These are phyloP conservation scores for Nicotiana attenuata DNA, from an alignment of 257 asterid species.

Conservation along the genomic window DNA sequence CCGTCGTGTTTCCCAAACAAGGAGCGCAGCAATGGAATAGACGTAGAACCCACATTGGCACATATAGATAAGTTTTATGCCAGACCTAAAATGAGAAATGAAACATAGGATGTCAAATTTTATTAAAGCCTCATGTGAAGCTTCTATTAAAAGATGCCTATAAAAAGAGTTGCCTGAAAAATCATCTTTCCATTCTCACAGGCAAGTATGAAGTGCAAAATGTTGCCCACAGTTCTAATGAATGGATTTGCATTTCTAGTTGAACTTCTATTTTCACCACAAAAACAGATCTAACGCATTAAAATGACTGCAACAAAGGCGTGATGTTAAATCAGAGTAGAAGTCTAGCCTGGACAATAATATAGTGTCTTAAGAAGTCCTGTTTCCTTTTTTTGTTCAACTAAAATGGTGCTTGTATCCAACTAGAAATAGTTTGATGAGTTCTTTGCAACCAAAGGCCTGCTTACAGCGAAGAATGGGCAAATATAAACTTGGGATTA, in stretches of 20 bases:
- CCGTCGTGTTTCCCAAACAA: slow-evolving; percentile 89
- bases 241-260: neutral
- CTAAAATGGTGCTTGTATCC: neutral
- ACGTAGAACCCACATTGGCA: slow-evolving; percentile 93
- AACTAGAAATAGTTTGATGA: neutral
- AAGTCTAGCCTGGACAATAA: neutral
- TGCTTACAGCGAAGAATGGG: neutral
- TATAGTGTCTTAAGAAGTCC: neutral
- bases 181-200: neutral
- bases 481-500: neutral
- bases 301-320: neutral
- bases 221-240: neutral
- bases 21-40: slow-evolving; percentile 77
- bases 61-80: slow-evolving; percentile 67
- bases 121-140: neutral
- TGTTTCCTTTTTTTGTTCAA: neutral
- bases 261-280: neutral
- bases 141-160: neutral
- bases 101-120: neutral
- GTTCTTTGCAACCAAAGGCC: neutral
- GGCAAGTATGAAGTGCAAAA: neutral
- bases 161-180: neutral
- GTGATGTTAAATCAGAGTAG: neutral
- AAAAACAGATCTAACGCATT: neutral
- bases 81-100: slow-evolving; percentile 37